These are phyloP conservation scores for Epichloe gansuensis DNA, from an alignment of 2,329 filamentous ascomycete species.

Conservation along the genomic window DNA sequence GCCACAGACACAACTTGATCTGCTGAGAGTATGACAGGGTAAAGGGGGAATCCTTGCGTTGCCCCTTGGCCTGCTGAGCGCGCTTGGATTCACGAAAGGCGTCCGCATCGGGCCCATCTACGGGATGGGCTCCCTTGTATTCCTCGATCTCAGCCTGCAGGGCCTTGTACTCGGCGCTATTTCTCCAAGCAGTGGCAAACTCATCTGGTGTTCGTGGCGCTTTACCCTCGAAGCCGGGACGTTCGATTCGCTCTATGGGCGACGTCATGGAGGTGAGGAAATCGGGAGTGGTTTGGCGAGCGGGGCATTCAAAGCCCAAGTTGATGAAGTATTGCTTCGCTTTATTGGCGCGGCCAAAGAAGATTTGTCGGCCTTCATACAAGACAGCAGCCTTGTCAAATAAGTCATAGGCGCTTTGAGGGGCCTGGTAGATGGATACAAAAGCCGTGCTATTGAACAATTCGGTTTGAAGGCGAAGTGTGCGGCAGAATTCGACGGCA, in stretches of 20 bases:
- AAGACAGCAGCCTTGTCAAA: slow-evolving; percentile 48
- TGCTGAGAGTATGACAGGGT: slow-evolving; percentile 70
- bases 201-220: slow-evolving; percentile 49
- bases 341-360: slow-evolving; percentile 45
- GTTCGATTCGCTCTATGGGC: slow-evolving; percentile 40
- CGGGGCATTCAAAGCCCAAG: slow-evolving; percentile 53
- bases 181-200: slow-evolving; percentile 46
- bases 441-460: slow-evolving; percentile 52
- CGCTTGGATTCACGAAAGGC: slow-evolving; percentile 42
- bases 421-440: slow-evolving; percentile 64
- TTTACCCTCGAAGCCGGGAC: slow-evolving; percentile 41
- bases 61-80: slow-evolving; percentile 41
- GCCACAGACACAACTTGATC: slow-evolving; percentile 63
- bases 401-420: slow-evolving; percentile 49
- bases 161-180: slow-evolving; percentile 35
- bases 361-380: slow-evolving; percentile 50
- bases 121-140: slow-evolving; percentile 39
- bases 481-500: slow-evolving; percentile 63
- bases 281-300: slow-evolving; percentile 56
- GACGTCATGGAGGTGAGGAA: slow-evolving; percentile 61
- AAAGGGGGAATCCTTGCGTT: slow-evolving; percentile 62
- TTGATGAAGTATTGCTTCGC: slow-evolving; percentile 54
- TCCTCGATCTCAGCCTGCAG: slow-evolving; percentile 42
- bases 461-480: slow-evolving; percentile 53
- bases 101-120: slow-evolving; percentile 42